phyloP scores from a whole-genome alignment of 257 asterid genomes.

The Cinchona pubescens region DNA sequence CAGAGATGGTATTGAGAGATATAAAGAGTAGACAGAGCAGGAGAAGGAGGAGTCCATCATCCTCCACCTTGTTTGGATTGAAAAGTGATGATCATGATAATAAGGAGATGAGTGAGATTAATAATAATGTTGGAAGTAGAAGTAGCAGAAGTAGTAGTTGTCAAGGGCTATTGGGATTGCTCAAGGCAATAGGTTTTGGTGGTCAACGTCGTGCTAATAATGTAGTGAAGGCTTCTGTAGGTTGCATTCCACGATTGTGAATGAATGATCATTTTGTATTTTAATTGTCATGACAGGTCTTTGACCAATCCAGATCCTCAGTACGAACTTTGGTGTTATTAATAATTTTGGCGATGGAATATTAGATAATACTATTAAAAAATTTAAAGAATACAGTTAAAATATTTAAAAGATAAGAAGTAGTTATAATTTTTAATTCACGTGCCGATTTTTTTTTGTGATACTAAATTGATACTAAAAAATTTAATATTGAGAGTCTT shows the following conservation, averaged over 20 bases:
- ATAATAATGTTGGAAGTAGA: neutral
- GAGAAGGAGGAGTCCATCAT: constrained; percentile 25
- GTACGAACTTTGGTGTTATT: too few species aligned
- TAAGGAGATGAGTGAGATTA: neutral
- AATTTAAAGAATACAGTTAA: too few species aligned
- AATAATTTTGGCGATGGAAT: too few species aligned
- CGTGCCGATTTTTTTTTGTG: too few species aligned
- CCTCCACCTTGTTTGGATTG: constrained; percentile 14
- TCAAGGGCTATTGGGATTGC: constrained; percentile 39
- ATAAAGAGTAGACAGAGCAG: constrained; percentile 54
- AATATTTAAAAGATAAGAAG: too few species aligned
- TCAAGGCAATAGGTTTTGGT: constrained; percentile 48
- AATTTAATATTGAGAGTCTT: too few species aligned
- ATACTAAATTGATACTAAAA: too few species aligned
- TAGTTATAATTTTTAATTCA: too few species aligned
- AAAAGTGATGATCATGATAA: constrained; percentile 9
- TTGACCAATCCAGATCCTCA: too few species aligned
- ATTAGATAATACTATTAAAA: too few species aligned
- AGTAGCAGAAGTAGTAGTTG: constrained; percentile 15
- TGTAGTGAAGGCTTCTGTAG: constrained; percentile 29
- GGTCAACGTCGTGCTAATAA: constrained; percentile 29
- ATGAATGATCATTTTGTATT: neutral
- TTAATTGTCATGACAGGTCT: too few species aligned
- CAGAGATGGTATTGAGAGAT: constrained; percentile 44
- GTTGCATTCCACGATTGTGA: constrained; percentile 14